These are phyloP conservation scores for Nemania sp. DNA, from an alignment of 2,329 filamentous ascomycete genomes.

Conservation along the genomic window DNA sequence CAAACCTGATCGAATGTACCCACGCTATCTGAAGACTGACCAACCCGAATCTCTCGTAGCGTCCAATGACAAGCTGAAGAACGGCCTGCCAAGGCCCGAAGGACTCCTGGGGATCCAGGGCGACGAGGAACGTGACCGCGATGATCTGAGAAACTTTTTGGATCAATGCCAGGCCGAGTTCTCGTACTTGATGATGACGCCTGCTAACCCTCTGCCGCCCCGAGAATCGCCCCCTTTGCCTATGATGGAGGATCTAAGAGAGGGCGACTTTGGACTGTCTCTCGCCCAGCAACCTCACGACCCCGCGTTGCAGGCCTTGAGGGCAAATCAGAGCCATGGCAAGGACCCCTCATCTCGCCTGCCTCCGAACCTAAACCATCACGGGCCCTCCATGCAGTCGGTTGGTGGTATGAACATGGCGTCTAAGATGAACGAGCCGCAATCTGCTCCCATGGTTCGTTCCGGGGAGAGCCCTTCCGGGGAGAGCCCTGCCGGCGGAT, in stretches of 20 bases:
- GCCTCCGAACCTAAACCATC: constrained; percentile 58
- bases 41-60: constrained; percentile 41
- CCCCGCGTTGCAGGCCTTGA: constrained; percentile 41
- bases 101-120: constrained; percentile 41
- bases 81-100: constrained; percentile 49
- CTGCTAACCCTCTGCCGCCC: constrained; percentile 68
- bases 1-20: constrained; percentile 15
- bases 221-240: constrained; percentile 64
- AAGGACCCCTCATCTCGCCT: constrained; percentile 59
- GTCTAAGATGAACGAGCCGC: constrained; percentile 46
- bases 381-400: constrained; percentile 58
- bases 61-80: constrained; percentile 48
- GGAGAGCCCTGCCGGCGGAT: constrained; percentile 52
- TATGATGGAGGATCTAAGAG: constrained; percentile 62
- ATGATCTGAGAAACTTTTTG: constrained; percentile 63
- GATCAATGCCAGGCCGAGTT: constrained; percentile 69
- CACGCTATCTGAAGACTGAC: background rate
- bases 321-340: constrained; percentile 59
- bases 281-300: constrained; percentile 48
- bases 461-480: constrained; percentile 54
- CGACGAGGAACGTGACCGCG: constrained; percentile 51
- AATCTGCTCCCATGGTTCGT: constrained; percentile 57
- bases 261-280: constrained; percentile 56
- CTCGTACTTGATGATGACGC: constrained; percentile 69
- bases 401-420: constrained; percentile 41